phyloP scores from a whole-genome alignment of 441 rosid genomes.

The Erysimum pusillum region DNA sequence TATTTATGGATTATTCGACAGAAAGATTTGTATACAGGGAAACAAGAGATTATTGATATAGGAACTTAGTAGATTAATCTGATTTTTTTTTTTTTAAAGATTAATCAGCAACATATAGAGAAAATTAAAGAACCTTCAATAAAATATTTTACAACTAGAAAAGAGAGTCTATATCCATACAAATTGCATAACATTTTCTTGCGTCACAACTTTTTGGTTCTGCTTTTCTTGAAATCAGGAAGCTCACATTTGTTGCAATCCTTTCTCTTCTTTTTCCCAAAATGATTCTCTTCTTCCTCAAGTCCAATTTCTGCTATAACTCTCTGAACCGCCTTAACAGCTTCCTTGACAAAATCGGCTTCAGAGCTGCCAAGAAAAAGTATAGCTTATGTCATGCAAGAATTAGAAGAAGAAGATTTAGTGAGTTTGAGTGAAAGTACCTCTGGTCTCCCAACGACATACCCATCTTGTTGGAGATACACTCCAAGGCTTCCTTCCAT shows the following conservation, averaged over 20 bases:
- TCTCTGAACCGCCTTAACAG: not conserved
- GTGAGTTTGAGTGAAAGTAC: not conserved
- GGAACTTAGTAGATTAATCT: no score
- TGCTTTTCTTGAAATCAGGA: not conserved
- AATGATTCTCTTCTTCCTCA: not conserved
- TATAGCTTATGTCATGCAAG: no score
- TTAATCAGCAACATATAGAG: not conserved
- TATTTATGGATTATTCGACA: not conserved
- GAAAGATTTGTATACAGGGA: not conserved
- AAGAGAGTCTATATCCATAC: not conserved
- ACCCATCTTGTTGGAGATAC: not conserved
- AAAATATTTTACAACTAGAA: not conserved
- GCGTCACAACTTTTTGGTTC: not conserved
- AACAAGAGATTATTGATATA: not conserved
- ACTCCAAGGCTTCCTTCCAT: conserved; percentile 10
- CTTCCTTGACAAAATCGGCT: conserved; percentile 13
- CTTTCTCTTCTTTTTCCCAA: not conserved
- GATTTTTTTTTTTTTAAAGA: no score
- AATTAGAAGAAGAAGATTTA: not conserved
- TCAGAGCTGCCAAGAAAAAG: conserved; percentile 14
- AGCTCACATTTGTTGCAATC: not conserved
- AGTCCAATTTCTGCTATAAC: not conserved
- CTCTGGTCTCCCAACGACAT: not conserved
- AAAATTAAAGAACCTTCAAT: not conserved
- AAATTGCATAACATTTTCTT: not conserved